phyloP scores from a whole-genome alignment of 257 asterid genomes.

The Eucommia ulmoides region DNA sequence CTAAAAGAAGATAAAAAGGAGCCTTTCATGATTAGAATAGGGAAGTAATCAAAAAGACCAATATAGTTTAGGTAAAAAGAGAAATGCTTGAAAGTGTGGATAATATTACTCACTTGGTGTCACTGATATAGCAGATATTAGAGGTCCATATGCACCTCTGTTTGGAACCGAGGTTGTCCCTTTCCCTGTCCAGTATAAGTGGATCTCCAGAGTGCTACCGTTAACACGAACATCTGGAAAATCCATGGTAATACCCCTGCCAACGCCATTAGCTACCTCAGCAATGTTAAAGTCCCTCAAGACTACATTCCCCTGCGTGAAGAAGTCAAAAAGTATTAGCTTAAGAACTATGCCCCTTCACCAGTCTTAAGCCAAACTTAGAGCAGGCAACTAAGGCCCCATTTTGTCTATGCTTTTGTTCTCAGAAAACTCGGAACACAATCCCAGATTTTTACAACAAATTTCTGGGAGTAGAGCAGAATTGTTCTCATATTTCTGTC shows the following conservation, averaged over 20 bases:
- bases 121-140: conserved; percentile 81
- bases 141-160: conserved; percentile 82
- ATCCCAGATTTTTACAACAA: too few species aligned
- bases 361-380: too few species aligned
- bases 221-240: conserved; percentile 36
- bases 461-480: too few species aligned
- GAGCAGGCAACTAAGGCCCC: too few species aligned
- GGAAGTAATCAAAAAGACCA: background rate
- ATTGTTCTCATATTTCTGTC: too few species aligned
- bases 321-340: background rate
- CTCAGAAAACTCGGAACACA: too few species aligned
- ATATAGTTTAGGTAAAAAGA: background rate
- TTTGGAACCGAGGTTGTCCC: conserved; percentile 59
- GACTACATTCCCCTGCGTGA: conserved; percentile 42
- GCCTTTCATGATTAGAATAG: too few species aligned
- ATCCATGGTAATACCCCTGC: conserved; percentile 24
- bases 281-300: conserved; percentile 66
- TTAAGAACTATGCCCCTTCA: too few species aligned
- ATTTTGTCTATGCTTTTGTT: too few species aligned
- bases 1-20: background rate
- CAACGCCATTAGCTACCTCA: conserved; percentile 67
- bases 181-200: conserved; percentile 84
- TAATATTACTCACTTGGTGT: conserved; percentile 28
- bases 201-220: conserved; percentile 48
- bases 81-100: background rate